phyloP scores from a whole-genome alignment of 768 basidiomycete species.

The Russula olivacea region DNA sequence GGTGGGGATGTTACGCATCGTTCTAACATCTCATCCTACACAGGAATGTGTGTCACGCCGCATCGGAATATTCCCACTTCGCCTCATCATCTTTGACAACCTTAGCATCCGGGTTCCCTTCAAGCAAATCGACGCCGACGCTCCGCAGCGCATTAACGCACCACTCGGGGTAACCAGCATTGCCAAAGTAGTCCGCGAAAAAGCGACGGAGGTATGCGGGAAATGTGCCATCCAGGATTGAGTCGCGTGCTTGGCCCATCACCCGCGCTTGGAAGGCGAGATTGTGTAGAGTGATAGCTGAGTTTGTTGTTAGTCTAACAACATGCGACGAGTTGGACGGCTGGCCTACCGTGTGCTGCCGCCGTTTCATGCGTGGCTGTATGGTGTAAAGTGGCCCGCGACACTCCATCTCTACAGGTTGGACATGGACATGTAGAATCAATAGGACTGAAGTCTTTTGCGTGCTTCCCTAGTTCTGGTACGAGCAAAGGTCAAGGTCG shows the following conservation, averaged over 20 bases:
- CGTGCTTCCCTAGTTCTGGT: slow-evolving; percentile 63
- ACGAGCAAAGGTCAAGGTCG: not conserved
- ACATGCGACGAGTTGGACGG: slow-evolving; percentile 10
- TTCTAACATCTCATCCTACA: no score
- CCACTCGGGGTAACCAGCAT: slow-evolving; percentile 81
- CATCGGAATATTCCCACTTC: slow-evolving; percentile 75
- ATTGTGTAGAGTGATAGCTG: slow-evolving; percentile 80
- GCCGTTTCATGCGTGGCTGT: slow-evolving; percentile 74
- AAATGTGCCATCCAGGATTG: slow-evolving; percentile 72
- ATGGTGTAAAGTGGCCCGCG: slow-evolving; percentile 73
- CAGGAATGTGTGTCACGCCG: slow-evolving; percentile 22
- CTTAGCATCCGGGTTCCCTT: slow-evolving; percentile 42
- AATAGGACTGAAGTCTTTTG: slow-evolving; percentile 62
- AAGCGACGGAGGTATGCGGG: slow-evolving; percentile 72
- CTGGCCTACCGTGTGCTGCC: slow-evolving; percentile 65
- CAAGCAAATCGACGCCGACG: slow-evolving; percentile 78
- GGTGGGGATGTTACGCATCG: not conserved
- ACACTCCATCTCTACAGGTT: slow-evolving; percentile 63
- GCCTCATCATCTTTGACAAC: slow-evolving; percentile 57
- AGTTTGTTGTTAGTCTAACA: slow-evolving; percentile 7
- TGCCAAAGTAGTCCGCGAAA: slow-evolving; percentile 72
- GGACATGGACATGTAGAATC: slow-evolving; percentile 79
- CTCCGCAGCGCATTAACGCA: slow-evolving; percentile 76
- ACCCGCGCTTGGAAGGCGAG: slow-evolving; percentile 80
- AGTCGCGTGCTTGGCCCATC: slow-evolving; percentile 79